phyloP scores from a whole-genome alignment of 495 filamentous ascomycete species.

The Penicillium chermesinum region DNA sequence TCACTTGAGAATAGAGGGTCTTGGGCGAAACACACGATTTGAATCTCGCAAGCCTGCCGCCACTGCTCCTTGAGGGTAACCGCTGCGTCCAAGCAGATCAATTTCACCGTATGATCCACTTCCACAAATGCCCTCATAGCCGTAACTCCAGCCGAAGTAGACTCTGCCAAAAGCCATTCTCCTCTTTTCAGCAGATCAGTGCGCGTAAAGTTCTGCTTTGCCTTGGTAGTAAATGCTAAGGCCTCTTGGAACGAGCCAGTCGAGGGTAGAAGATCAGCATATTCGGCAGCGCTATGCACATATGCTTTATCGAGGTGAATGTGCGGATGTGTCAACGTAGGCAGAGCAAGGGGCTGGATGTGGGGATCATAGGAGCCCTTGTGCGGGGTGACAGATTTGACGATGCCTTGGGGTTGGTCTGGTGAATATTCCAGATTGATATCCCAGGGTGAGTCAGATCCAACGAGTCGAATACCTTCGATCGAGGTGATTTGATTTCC shows the following conservation, averaged over 20 bases:
- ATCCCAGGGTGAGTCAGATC: constrained; percentile 35
- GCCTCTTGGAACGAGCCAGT: constrained; percentile 64
- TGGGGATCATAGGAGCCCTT: constrained; percentile 10
- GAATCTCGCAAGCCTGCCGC: constrained; percentile 50
- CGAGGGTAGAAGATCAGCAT: constrained; percentile 52
- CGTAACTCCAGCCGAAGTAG: constrained; percentile 61
- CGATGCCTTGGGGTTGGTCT: constrained; percentile 22
- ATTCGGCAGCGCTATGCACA: constrained; percentile 54
- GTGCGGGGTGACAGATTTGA: constrained; percentile 36
- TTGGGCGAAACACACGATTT: constrained; percentile 72
- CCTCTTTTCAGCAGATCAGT: constrained; percentile 59
- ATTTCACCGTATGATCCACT: constrained; percentile 57
- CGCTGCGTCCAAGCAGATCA: constrained; percentile 55
- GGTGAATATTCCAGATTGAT: constrained; percentile 28
- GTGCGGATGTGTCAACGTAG: constrained; percentile 67
- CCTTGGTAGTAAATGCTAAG: constrained; percentile 52
- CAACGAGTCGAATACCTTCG: constrained; percentile 35
- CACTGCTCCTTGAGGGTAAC: constrained; percentile 54
- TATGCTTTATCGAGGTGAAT: constrained; percentile 75
- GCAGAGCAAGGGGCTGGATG: constrained; percentile 28
- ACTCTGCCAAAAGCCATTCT: constrained; percentile 61
- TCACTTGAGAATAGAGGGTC: constrained; percentile 59
- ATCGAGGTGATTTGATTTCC: constrained; percentile 23
- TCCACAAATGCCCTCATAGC: constrained; percentile 71
- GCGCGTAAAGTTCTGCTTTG: constrained; percentile 56